phyloP scores from a whole-genome alignment of 2,329 filamentous ascomycete species.

The Aspergillus floridensis region DNA sequence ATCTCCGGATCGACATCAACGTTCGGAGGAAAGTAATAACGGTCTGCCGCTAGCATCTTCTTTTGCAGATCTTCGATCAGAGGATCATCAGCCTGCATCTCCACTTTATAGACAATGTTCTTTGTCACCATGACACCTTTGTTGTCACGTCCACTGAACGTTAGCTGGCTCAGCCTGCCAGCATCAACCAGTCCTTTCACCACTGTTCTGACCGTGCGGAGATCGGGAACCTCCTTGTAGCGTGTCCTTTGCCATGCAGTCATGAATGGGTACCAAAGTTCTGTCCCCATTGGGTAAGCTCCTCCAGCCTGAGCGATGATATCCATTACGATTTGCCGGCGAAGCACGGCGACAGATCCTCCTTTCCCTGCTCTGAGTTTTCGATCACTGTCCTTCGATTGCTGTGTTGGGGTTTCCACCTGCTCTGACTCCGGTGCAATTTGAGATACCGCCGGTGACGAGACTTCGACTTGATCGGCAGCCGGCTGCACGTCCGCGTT shows the following conservation, averaged over 20 bases:
- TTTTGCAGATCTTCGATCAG: constrained; percentile 50
- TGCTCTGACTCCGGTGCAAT: background rate
- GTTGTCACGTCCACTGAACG: constrained; percentile 50
- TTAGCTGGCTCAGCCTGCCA: constrained; percentile 52
- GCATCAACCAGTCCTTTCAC: constrained; percentile 51
- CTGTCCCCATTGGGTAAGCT: constrained; percentile 54
- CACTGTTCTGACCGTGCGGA: constrained; percentile 51
- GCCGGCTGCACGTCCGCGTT: background rate
- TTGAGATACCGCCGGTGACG: background rate
- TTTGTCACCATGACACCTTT: constrained; percentile 51
- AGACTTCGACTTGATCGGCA: background rate
- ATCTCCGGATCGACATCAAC: constrained; percentile 39
- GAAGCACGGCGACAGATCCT: constrained; percentile 46
- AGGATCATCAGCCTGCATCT: constrained; percentile 45
- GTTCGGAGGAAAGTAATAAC: constrained; percentile 46
- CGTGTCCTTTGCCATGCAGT: constrained; percentile 52
- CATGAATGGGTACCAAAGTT: constrained; percentile 56
- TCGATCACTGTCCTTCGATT: background rate
- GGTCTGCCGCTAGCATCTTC: constrained; percentile 48
- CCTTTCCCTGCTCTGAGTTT: constrained; percentile 26
- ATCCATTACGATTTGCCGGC: constrained; percentile 53
- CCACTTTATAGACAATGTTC: constrained; percentile 49
- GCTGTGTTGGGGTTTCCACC: background rate
- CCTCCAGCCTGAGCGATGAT: constrained; percentile 55
- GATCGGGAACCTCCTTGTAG: constrained; percentile 49